Percentiles rank a stretch among this genome's conserved stretches.
These are phyloP conservation scores for Plasmodium relictum DNA, from an alignment of 169 alveolate species.

Conservation along the genomic window DNA sequence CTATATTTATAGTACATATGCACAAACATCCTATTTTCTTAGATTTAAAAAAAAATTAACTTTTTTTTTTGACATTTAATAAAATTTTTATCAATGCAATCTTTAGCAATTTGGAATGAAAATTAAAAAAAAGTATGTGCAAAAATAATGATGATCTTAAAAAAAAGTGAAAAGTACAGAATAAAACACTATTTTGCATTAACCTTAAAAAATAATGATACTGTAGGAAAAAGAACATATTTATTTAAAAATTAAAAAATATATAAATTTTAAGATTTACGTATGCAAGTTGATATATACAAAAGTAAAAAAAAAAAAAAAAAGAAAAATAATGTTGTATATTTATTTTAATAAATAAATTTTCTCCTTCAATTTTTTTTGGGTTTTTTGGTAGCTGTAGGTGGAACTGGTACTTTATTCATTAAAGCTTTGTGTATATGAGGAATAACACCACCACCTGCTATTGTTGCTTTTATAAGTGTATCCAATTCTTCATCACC, in stretches of 20 bases:
- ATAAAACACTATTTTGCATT: slow-evolving; percentile 29
- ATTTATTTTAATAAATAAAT: background rate
- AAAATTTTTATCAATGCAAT: slow-evolving; percentile 17
- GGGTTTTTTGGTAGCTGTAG: slow-evolving; percentile 83
- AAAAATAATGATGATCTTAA: background rate
- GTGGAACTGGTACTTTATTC: slow-evolving; percentile 89
- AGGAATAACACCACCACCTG: slow-evolving; percentile 99
- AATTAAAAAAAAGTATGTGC: slow-evolving; percentile 27
- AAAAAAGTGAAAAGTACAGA: slow-evolving; percentile 27
- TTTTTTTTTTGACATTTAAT: background rate
- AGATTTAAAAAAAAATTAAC: too few relatives aligned
- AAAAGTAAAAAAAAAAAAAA: slow-evolving; percentile 5
- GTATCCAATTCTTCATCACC: slow-evolving; percentile 99
- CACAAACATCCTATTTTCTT: too few relatives aligned
- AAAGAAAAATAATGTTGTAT: background rate
- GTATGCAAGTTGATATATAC: background rate
- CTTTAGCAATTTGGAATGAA: slow-evolving; percentile 65
- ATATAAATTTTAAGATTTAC: background rate
- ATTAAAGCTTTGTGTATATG: slow-evolving; percentile 96
- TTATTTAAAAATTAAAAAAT: too few relatives aligned
- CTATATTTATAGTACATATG: too few relatives aligned
- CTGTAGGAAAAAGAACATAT: background rate
- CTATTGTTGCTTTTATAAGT: slow-evolving; percentile 98
- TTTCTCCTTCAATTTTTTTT: slow-evolving; percentile 69
- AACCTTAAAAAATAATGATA: background rate